Evolutionary conservation across 2,329 filamentous ascomycete species (phyloP).

Genomic region (Graphium sp.): DNA sequence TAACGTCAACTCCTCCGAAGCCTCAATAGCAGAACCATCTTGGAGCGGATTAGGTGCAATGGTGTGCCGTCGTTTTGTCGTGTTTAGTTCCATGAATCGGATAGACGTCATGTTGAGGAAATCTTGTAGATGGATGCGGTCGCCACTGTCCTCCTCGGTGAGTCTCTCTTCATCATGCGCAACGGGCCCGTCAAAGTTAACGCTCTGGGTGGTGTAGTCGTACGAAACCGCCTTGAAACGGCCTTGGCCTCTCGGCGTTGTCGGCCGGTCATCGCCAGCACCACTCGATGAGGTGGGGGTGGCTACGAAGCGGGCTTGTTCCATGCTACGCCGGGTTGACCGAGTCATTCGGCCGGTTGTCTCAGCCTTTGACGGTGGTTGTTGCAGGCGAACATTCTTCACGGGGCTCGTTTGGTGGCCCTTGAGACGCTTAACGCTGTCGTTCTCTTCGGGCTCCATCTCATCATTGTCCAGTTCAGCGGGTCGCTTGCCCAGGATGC

Average conservation of each 20-base stretch:
- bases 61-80: slow-evolving; percentile 81
- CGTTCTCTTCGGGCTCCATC: slow-evolving; percentile 40
- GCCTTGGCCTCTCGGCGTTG: slow-evolving; percentile 38
- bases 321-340: slow-evolving; percentile 28
- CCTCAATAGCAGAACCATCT: slow-evolving; percentile 20
- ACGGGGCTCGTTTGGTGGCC: slow-evolving; percentile 60
- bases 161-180: slow-evolving; percentile 22
- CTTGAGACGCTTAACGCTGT: slow-evolving; percentile 52
- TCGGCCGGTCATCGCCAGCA: slow-evolving; percentile 22
- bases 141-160: slow-evolving; percentile 30
- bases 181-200: slow-evolving; percentile 24
- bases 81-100: slow-evolving; percentile 96
- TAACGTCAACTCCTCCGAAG: slow-evolving; percentile 38
- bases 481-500: slow-evolving; percentile 59
- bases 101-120: slow-evolving; percentile 94
- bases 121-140: slow-evolving; percentile 68
- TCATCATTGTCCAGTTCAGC: slow-evolving; percentile 49
- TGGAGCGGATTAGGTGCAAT: slow-evolving; percentile 38
- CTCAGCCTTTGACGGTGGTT: slow-evolving; percentile 51
- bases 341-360: slow-evolving; percentile 40
- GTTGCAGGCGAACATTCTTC: slow-evolving; percentile 55
- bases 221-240: slow-evolving; percentile 35
- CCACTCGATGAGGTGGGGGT: slow-evolving; percentile 26
- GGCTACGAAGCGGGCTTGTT: slow-evolving; percentile 21
- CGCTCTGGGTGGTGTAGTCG: slow-evolving; percentile 24